A percentile compares a stretch with the other conserved stretches of the same genome.
Conservation (phyloP, 192 early-diverging fungal genomes). For the Coemansia sp. region DNA sequence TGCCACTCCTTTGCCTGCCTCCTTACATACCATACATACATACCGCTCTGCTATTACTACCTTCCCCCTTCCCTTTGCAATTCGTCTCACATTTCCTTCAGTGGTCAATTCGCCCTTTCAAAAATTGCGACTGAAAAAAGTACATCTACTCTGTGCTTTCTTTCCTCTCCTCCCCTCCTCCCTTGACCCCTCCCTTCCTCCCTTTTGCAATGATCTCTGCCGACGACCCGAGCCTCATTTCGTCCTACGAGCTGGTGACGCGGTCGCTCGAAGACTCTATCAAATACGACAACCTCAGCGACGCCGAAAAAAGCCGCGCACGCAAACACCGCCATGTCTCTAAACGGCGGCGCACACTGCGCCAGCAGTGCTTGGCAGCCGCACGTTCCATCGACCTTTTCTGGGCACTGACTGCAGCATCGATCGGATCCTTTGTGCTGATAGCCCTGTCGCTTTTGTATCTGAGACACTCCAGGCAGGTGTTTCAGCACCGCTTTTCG, state of each 20-base stretch:
- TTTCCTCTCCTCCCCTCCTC: background rate
- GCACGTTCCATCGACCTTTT: slow-evolving; percentile 38
- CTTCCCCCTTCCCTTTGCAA: too few species aligned
- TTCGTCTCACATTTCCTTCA: background rate
- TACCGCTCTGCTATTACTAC: too few species aligned
- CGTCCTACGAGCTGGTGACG: slow-evolving; percentile 47
- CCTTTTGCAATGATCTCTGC: slow-evolving; percentile 8
- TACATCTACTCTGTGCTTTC: background rate
- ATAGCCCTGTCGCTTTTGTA: slow-evolving; percentile 42
- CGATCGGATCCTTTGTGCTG: slow-evolving; percentile 31
- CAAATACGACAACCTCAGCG: slow-evolving; percentile 51
- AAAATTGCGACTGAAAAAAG: background rate
- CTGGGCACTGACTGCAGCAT: slow-evolving; percentile 38
- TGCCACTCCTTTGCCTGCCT: too few species aligned
- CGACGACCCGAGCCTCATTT: slow-evolving; percentile 25
- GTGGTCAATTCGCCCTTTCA: background rate
- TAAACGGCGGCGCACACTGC: slow-evolving; percentile 6
- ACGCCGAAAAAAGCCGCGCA: slow-evolving; percentile 46
- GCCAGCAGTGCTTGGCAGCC: slow-evolving; percentile 12
- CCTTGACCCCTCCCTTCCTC: background rate
- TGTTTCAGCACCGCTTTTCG: slow-evolving; percentile 39
- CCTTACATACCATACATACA: too few species aligned
- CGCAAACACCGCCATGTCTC: slow-evolving; percentile 13
- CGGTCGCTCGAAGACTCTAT: slow-evolving; percentile 41
- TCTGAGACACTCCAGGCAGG: slow-evolving; percentile 39